phyloP scores from a whole-genome alignment of 1,284 basidiomycete species.

The Puccinia horiana region DNA sequence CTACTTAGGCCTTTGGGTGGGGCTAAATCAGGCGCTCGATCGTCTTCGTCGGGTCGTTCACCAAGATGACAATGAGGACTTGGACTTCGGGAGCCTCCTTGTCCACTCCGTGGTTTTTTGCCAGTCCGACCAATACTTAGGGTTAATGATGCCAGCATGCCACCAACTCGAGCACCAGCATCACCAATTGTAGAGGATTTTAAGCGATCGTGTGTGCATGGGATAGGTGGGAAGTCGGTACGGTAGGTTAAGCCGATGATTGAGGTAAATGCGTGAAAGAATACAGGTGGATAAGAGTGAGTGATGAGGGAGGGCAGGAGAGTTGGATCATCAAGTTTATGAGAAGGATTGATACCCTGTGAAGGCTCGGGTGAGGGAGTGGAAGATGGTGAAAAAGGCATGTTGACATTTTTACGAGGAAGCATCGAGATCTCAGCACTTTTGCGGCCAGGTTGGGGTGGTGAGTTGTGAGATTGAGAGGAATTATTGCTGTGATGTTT shows the following conservation, averaged over 20 bases:
- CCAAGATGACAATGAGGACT: conserved; percentile 6
- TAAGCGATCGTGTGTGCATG: conserved; percentile 68
- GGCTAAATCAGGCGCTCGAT: conserved; percentile 1
- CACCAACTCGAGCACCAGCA: conserved; percentile 53
- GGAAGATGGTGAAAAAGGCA: background rate
- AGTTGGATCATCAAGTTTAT: background rate
- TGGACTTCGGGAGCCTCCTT: conserved; percentile 56
- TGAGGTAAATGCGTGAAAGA: conserved; percentile 86
- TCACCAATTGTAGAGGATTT: conserved; percentile 59
- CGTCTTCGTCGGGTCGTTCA: conserved; percentile 19
- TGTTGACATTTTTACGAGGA: conserved; percentile 60
- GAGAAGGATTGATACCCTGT: conserved; percentile 25
- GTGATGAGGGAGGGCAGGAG: conserved; percentile 56
- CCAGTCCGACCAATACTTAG: conserved; percentile 62
- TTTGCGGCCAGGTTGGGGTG: background rate
- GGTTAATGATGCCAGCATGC: conserved; percentile 54
- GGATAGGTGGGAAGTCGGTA: conserved; percentile 79
- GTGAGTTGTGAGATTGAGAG: background rate
- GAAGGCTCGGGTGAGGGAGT: conserved; percentile 27
- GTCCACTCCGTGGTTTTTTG: conserved; percentile 61
- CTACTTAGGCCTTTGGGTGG: conserved; percentile 73
- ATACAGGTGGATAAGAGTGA: conserved; percentile 72
- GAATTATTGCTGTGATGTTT: conserved; percentile 23
- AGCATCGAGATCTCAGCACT: conserved; percentile 32
- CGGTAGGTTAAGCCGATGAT: conserved; percentile 89